Base-by-base conservation (phyloP, 441 rosid species). In the Aquilaria agallochum region DNA sequence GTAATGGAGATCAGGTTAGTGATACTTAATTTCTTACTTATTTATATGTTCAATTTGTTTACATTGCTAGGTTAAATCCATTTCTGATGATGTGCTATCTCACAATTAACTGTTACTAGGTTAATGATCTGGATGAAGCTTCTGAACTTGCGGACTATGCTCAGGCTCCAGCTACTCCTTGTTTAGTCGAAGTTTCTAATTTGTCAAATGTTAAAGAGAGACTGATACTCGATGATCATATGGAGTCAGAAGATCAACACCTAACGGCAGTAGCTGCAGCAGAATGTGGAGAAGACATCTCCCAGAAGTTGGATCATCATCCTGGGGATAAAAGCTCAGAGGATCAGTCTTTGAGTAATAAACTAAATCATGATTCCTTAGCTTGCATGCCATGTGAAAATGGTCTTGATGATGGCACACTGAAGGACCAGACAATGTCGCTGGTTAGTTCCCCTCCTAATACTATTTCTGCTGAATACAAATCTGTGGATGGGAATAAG, bases 131-230 rank as follows among this genome's bases (percentile, higher is more conserved):
- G 50, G 70, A 58, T 59, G 69, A 74, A 71, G 62, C 68, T 76
- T 74, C 83, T 73, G 94, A 87, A 68, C 67, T 62, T 54, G 9
- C 64, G 6, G 97, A 84, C 72, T 85, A 80, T 76, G 95, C 95
- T 12, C 88, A 90, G 76, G 98, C 97, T 69, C 97, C 94, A 62
- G 80, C 83, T 55, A 90, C 96, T 67, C 98, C 99, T 68, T 92
- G 91, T 67, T 68, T 92, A 70, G 77, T 78, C 65, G 87, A 84
- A 77, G 93, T 80, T 77, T 86, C 88, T 68, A 85, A 87, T 64
- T 58, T 72, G 67, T 80, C 89, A 47, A 77, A 74, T 76, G 83
- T 77, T 73, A 81, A 90, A 76, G 88, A 88, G 66, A 82, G 76
- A 55, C 78, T 81, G 67, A 85, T 77, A 34, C 72, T 81, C 64